Base-by-base conservation (phyloP, 1,284 basidiomycete species). In the Leccinum fuscescens region DNA sequence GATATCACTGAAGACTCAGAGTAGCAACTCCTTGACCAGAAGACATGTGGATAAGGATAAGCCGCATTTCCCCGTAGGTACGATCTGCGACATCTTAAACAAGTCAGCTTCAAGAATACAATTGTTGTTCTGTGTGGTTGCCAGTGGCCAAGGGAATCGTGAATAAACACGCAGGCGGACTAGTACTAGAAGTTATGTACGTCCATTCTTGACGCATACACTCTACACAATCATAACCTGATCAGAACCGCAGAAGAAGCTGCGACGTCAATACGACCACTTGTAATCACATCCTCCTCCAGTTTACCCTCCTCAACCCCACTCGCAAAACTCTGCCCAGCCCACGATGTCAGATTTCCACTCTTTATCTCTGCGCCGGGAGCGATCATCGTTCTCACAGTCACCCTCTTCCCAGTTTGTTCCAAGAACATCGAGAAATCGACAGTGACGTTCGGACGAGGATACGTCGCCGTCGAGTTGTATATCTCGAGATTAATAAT, bases 231-330 rank as follows among this genome's bases (percentile, higher is more conserved):
- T 54, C 31, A 31, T 46, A 64, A 58, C 8, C 42, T 55, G 20
- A 82, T 74, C 57, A 83, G 66, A 9, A 73, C 77, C 6, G 81
- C 81, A 61, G 79, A 77, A n/a, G 81, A 83, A 11, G 80, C 81
- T 15, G 71, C 69, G 8, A 81, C 70, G 1, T 64, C 64, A 39
- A 81, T 67, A 50, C 67, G 66, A 15, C 76, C 75, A 24, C 72
- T 74, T 24, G 22, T 56, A 22, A 79, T 62, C n/a, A 62, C 71
- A 61, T 81, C 79, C 64, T 80, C 79, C 4, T 71, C 64, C 31
- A 78, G 31, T 24, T 65, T 58, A 27, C 81, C 81, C 33, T 64
- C 64, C 2, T 76, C 74, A 22, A 76, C 52, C 1, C 81, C 81
- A 55, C 69, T 69, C 9, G 74, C 76, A 67, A 77, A 82, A 12